Evolutionary conservation across 2,329 filamentous ascomycete genomes (phyloP).

Genomic region (Botryotinia narcissicola): DNA sequence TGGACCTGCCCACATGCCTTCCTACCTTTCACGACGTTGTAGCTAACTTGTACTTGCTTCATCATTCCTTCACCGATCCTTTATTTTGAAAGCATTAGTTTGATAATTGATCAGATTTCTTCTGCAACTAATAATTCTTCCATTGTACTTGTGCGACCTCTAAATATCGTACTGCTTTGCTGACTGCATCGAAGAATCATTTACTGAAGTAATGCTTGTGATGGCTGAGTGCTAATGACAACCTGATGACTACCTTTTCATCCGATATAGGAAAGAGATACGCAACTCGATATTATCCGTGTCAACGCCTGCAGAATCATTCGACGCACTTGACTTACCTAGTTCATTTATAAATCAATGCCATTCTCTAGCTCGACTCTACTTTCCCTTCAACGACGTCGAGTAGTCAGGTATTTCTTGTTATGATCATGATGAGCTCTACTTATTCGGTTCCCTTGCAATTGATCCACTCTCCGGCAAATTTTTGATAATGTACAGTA

Average conservation of each 20-base stretch:
- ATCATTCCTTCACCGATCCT: background rate
- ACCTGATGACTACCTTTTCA: slow-evolving; percentile 8
- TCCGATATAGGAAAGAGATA: slow-evolving; percentile 12
- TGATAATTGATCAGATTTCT: slow-evolving; percentile 12
- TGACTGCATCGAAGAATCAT: slow-evolving; percentile 16
- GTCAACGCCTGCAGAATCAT: slow-evolving; percentile 11
- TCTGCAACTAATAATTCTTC: slow-evolving; percentile 9
- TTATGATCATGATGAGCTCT: background rate
- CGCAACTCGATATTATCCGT: slow-evolving; percentile 5
- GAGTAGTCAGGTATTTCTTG: background rate
- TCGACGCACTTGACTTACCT: slow-evolving; percentile 13
- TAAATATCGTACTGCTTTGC: slow-evolving; percentile 12
- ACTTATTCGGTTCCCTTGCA: background rate
- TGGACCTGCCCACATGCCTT: background rate
- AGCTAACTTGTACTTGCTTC: background rate
- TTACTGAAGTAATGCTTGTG: background rate
- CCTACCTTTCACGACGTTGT: background rate
- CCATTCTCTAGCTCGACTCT: background rate
- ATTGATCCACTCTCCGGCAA: slow-evolving; percentile 12
- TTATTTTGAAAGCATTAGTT: background rate
- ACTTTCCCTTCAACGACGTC: background rate
- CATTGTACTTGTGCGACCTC: slow-evolving; percentile 6
- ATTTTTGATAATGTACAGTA: background rate
- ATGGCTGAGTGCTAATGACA: slow-evolving; percentile 8
- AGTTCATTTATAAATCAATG: background rate